Evolutionary conservation across 805 yeast genomes (phyloP).

Genomic region (Isabelozyma heimii): DNA sequence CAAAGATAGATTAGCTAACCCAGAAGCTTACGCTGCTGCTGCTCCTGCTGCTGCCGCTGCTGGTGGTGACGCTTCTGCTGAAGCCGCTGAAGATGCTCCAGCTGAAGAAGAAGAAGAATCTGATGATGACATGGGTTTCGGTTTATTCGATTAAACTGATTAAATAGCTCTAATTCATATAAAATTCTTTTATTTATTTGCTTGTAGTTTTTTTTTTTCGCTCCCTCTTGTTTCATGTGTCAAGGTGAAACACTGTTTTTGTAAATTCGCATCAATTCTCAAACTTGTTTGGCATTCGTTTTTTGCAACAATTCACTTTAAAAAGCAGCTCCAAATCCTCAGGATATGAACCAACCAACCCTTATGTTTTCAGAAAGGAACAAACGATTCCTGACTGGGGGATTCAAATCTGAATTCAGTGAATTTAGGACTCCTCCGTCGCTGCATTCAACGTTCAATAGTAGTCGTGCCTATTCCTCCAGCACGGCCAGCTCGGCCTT

Average conservation of each 20-base stretch:
- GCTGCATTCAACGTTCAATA: background rate
- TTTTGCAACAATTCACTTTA: background rate
- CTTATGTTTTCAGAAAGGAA: too few species aligned
- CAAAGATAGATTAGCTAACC: slow-evolving; percentile 99
- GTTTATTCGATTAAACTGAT: slow-evolving; percentile 85
- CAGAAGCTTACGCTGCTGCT: slow-evolving; percentile 99
- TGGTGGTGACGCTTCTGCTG: slow-evolving; percentile 54
- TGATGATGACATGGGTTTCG: slow-evolving; percentile 97
- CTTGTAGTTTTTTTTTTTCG: background rate
- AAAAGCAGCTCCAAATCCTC: background rate
- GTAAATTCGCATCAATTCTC: background rate
- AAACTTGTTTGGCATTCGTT: background rate
- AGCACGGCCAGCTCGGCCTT: background rate
- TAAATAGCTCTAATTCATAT: background rate
- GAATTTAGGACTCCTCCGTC: background rate
- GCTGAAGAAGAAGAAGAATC: slow-evolving; percentile 70
- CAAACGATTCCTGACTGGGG: background rate
- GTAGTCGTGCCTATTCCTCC: background rate
- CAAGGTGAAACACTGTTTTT: background rate
- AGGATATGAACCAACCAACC: background rate
- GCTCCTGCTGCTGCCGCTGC: slow-evolving; percentile 96
- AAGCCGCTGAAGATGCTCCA: slow-evolving; percentile 69
- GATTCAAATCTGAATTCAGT: background rate
- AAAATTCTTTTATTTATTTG: background rate
- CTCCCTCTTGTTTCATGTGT: too few species aligned